phyloP scores from a whole-genome alignment of 805 yeast genomes.

The Blastobotrys chiropterorum region DNA sequence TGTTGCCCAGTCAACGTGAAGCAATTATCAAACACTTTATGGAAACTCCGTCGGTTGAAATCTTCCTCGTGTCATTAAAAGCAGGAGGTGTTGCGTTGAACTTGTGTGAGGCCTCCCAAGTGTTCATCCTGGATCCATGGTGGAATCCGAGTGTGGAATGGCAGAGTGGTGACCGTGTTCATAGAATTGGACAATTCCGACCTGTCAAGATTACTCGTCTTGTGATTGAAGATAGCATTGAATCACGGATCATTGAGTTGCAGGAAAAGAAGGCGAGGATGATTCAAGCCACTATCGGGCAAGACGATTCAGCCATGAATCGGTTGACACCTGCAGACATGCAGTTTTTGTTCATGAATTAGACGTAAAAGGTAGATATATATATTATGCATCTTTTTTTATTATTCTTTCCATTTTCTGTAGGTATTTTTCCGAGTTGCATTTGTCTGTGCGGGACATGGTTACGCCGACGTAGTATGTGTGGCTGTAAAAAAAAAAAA shows the following conservation, averaged over 20 bases:
- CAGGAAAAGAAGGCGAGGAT: slow-evolving; percentile 97
- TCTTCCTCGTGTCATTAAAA: slow-evolving; percentile 86
- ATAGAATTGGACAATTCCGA: slow-evolving; percentile 91
- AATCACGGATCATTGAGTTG: slow-evolving; percentile 87
- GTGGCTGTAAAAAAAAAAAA: too few species aligned
- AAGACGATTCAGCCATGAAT: slow-evolving; percentile 85
- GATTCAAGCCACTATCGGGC: slow-evolving; percentile 95
- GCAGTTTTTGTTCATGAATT: slow-evolving; percentile 88
- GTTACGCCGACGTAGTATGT: too few species aligned
- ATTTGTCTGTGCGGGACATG: too few species aligned
- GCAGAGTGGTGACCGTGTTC: slow-evolving; percentile 98
- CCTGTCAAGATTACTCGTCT: slow-evolving; percentile 91
- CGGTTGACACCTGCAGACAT: slow-evolving; percentile 88
- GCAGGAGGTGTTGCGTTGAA: slow-evolving; percentile 99
- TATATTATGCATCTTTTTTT: too few species aligned
- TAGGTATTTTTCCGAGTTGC: neutral
- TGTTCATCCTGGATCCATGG: slow-evolving; percentile 96
- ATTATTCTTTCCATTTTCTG: neutral
- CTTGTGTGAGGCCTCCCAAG: slow-evolving; percentile 95
- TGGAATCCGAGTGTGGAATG: slow-evolving; percentile 99
- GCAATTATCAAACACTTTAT: slow-evolving; percentile 84
- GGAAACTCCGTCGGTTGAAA: slow-evolving; percentile 90
- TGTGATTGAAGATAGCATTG: slow-evolving; percentile 95
- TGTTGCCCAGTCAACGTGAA: slow-evolving; percentile 95
- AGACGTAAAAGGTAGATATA: too few species aligned